These are phyloP conservation scores for Xylariomycetidae sp. DNA, from an alignment of 2,329 filamentous ascomycete genomes.

Conservation along the genomic window DNA sequence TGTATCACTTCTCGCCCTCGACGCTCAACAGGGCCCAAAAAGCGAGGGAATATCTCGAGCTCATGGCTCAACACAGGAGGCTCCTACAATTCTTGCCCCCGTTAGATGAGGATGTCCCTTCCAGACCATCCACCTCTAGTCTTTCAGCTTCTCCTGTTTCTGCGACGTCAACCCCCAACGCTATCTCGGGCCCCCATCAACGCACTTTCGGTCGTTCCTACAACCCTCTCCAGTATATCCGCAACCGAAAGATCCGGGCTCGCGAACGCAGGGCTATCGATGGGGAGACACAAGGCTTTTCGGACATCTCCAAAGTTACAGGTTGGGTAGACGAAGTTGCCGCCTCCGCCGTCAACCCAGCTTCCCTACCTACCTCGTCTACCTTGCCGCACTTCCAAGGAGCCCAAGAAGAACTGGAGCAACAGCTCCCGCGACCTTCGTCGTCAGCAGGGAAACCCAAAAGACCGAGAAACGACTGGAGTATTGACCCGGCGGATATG, in stretches of 20 bases:
- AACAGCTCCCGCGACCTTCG: constrained; percentile 31
- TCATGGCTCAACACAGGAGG: constrained; percentile 78
- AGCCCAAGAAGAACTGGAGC: constrained; percentile 40
- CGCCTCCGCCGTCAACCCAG: constrained; percentile 36
- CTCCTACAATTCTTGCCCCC: constrained; percentile 76
- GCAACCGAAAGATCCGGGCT: constrained; percentile 81
- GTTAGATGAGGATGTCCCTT: constrained; percentile 45
- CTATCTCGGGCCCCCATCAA: constrained; percentile 27
- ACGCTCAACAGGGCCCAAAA: constrained; percentile 80
- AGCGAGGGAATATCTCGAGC: constrained; percentile 78
- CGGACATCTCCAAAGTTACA: constrained; percentile 65
- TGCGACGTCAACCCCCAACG: constrained; percentile 20
- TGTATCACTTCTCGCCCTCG: constrained; percentile 69
- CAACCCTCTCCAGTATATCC: constrained; percentile 88
- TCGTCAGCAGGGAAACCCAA: constrained; percentile 54
- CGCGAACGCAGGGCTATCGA: constrained; percentile 73
- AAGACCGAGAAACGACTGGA: constrained; percentile 79
- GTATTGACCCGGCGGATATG: constrained; percentile 75
- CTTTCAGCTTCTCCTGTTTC: constrained; percentile 35
- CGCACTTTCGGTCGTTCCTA: constrained; percentile 63
- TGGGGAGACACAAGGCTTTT: constrained; percentile 71
- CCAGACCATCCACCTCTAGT: constrained; percentile 34
- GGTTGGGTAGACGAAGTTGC: constrained; percentile 73
- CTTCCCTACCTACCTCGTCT: constrained; percentile 28
- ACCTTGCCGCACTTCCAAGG: constrained; percentile 41